Conservation (phyloP, 169 alveolate species). For the Eimeria zaria region DNA sequence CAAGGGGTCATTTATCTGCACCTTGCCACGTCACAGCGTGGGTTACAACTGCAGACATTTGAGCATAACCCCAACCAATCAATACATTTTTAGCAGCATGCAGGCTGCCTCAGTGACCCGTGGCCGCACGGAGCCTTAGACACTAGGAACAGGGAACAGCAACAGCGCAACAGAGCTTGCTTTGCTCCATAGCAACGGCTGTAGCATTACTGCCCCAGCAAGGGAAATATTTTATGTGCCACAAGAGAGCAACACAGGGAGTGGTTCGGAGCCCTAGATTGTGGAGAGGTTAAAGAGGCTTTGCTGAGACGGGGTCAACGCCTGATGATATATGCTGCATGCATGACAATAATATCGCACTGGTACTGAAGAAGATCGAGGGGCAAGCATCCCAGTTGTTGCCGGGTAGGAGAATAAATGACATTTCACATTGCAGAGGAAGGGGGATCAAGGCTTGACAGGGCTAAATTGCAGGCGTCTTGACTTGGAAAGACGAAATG, state of each 20-base stretch:
- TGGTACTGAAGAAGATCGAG: not conserved
- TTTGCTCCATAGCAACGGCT: not conserved
- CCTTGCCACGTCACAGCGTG: conserved; percentile 29
- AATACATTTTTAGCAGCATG: not conserved
- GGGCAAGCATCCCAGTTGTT: not conserved
- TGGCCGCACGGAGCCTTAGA: not conserved
- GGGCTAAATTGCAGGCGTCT: not conserved
- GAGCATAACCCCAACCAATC: not conserved
- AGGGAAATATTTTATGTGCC: not conserved
- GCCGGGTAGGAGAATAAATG: not conserved
- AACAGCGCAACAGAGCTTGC: not conserved
- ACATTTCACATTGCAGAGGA: not conserved
- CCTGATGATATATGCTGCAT: not conserved
- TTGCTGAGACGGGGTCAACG: not conserved
- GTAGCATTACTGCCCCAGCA: not conserved
- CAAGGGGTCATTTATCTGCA: not conserved
- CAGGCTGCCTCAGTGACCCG: not conserved
- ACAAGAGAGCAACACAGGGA: not conserved
- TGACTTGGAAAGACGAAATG: not conserved
- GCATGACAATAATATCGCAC: not conserved
- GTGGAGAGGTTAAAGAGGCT: not conserved
- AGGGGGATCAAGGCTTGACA: not conserved
- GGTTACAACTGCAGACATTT: conserved; percentile 20
- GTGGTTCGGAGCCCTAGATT: not conserved
- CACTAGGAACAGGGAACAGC: not conserved